Evolutionary conservation across 164 flowering plant genomes (phyloP).

Genomic region (Dillenia suffruticosa): DNA sequence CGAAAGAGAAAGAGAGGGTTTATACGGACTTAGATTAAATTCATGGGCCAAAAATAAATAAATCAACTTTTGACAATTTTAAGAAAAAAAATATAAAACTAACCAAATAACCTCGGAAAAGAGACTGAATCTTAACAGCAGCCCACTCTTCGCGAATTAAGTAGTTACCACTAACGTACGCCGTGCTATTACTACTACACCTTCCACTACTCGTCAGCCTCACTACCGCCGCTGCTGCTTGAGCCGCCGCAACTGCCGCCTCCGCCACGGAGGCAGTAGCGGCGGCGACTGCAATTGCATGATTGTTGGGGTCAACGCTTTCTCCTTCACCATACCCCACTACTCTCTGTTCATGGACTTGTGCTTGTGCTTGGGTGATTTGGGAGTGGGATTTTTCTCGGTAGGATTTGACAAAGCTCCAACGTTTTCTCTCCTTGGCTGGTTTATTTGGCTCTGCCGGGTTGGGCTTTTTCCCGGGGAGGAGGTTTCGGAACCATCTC

Average conservation of each 20-base stretch:
- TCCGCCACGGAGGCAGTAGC: constrained; percentile 56
- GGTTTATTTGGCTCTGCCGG: constrained; percentile 19
- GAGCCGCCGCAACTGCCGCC: constrained; percentile 56
- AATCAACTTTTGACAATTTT: too few species aligned
- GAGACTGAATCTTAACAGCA: constrained; percentile 46
- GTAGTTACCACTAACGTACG: constrained; percentile 10
- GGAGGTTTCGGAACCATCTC: constrained; percentile 46
- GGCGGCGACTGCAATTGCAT: constrained; percentile 60
- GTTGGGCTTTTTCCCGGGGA: constrained; percentile 31
- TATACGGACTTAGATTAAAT: too few species aligned
- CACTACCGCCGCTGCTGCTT: constrained; percentile 56
- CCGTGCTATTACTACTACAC: constrained; percentile 2
- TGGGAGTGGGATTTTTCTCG: constrained; percentile 19
- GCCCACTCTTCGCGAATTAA: constrained; percentile 28
- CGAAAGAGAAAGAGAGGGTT: too few species aligned
- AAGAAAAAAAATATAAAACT: constrained; percentile 10
- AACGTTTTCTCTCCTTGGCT: constrained; percentile 33
- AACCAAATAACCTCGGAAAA: constrained; percentile 62
- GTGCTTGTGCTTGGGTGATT: background rate
- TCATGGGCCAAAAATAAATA: too few species aligned
- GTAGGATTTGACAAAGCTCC: constrained; percentile 60
- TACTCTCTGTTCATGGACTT: too few species aligned
- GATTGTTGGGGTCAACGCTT: constrained; percentile 38
- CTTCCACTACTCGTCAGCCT: constrained; percentile 51
- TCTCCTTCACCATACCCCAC: constrained; percentile 1